phyloP scores from a whole-genome alignment of 2,329 filamentous ascomycete genomes.

The Alternaria atra region DNA sequence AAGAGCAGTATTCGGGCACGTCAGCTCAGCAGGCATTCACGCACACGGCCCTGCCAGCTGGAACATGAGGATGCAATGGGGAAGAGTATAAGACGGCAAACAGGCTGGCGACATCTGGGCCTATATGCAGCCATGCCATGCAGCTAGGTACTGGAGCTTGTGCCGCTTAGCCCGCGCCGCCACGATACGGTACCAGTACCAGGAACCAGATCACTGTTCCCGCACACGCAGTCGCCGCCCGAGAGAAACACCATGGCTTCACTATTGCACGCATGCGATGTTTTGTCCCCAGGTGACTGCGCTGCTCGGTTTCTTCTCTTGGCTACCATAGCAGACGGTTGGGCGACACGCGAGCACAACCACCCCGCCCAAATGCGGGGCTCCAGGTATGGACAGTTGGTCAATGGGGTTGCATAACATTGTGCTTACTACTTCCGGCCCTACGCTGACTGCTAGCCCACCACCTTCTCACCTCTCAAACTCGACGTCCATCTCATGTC shows the following conservation, averaged over 20 bases:
- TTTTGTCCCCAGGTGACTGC: neutral
- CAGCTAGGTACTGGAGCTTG: conserved; percentile 27
- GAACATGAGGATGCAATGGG: neutral
- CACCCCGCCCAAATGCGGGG: conserved; percentile 26
- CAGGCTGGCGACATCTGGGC: conserved; percentile 9
- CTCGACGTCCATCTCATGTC: neutral
- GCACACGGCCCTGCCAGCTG: neutral
- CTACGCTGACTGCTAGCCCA: conserved; percentile 1
- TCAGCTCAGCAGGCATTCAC: conserved; percentile 24
- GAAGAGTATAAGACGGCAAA: neutral
- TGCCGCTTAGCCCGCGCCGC: conserved; percentile 26
- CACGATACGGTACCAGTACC: conserved; percentile 16
- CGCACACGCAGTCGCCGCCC: conserved; percentile 3
- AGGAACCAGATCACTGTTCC: conserved; percentile 17
- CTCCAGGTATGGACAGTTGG: conserved; percentile 17
- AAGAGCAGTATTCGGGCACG: conserved; percentile 13
- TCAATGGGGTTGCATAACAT: conserved; percentile 9
- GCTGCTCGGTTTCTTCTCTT: neutral
- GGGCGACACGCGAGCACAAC: conserved; percentile 11
- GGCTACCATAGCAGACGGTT: conserved; percentile 6
- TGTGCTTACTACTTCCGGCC: conserved; percentile 14
- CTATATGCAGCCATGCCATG: conserved; percentile 29
- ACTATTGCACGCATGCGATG: neutral
- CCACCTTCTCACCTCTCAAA: neutral
- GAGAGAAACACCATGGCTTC: conserved; percentile 4